Evolutionary conservation across 257 asterid genomes (phyloP), one percentile per base, ranked within the genome.

Genomic region (Anisodus tanguticus): DNA sequence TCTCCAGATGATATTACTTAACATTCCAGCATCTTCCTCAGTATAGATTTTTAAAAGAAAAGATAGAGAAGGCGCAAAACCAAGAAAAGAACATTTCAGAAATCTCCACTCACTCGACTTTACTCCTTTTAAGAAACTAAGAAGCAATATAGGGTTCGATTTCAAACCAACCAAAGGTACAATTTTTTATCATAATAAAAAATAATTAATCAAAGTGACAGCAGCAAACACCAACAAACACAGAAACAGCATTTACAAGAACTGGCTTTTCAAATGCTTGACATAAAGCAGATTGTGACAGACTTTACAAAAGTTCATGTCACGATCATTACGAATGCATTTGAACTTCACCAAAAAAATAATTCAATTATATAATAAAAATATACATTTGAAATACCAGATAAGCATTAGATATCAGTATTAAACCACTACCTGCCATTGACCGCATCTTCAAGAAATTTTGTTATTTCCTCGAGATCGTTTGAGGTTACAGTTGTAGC

Each of bases 401-500:
- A 84, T 66, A 41, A 74, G 17, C 45, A 84, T 76, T 76, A 76
- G 47, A 76, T 49, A 51, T 76, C 81, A 76, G 47, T 76, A 31
- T 51, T 63, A 1, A 53, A 26, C 12, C 58, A 76, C 85, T 87
- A 94, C 99, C 98, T 93, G 81, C 90, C 84, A 88, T 90, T 94
- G 86, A 97, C 97, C 72, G 98, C 92, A 88, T 92, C 95, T 87
- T 93, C 95, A 86, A 97, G 98, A 88, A 97, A 95, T 66, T 90
- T 91, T 80, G 95, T 97, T 90, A 97, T 97, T 90, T 93, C 97
- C 89, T 97, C 98, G 0, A 95, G 96, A 89, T 97, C 98, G 79
- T 92, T 92, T 84, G 99, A 97, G 87, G 95, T 85, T 86, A 92
- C 87, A 85, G 97, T 91, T 83, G 97, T 94, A 64, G 97, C 97